phyloP scores from a whole-genome alignment of 768 basidiomycete genomes.

The Fistulinella prunicolor region DNA sequence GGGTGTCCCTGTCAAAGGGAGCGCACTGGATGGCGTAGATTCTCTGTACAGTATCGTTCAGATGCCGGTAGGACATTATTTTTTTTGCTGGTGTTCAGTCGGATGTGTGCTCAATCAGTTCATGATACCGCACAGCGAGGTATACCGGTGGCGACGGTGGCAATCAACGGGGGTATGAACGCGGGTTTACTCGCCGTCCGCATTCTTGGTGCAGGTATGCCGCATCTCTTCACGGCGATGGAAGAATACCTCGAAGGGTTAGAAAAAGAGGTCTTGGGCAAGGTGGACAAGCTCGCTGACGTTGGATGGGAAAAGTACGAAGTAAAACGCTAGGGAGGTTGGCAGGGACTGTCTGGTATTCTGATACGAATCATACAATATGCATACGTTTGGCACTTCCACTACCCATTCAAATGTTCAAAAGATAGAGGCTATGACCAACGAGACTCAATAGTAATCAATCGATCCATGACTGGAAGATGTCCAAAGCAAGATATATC shows the following conservation, averaged over 20 bases:
- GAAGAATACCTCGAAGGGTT: conserved; percentile 66
- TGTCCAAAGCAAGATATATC: too few species aligned
- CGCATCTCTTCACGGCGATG: conserved; percentile 61
- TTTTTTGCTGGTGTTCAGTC: neutral
- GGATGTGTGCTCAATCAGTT: neutral
- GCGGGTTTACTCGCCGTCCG: conserved; percentile 89
- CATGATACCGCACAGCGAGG: conserved; percentile 61
- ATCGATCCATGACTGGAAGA: too few species aligned
- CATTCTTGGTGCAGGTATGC: conserved; percentile 78
- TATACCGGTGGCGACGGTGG: conserved; percentile 95
- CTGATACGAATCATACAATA: too few species aligned
- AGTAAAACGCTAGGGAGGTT: conserved; percentile 33
- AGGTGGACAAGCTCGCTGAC: conserved; percentile 71
- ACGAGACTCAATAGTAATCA: too few species aligned
- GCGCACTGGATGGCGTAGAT: conserved; percentile 91
- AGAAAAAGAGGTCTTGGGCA: conserved; percentile 74
- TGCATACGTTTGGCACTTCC: too few species aligned
- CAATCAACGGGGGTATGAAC: conserved; percentile 93
- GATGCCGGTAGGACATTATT: conserved; percentile 80
- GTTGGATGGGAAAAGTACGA: conserved; percentile 87
- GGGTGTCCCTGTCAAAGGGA: conserved; percentile 96
- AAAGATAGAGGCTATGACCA: too few species aligned
- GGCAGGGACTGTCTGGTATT: too few species aligned
- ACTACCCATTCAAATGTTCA: too few species aligned
- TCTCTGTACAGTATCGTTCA: conserved; percentile 97